A percentile compares a stretch with the other conserved stretches of the same genome.
Conservation (phyloP, 306 rosid species). For the Quercus gilva region DNA sequence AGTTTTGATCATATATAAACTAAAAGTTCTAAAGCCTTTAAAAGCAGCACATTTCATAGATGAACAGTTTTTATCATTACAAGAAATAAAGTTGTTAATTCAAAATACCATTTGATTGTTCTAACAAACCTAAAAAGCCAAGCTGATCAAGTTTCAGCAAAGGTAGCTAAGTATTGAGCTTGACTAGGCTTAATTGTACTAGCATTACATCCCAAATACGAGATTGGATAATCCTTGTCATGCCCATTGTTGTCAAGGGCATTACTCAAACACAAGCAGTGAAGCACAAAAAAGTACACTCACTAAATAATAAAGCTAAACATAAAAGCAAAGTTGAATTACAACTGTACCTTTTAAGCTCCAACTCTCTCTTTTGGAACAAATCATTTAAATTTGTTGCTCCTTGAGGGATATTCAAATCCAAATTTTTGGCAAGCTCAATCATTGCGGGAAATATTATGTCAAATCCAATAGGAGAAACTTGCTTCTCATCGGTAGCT, state of each 20-base stretch:
- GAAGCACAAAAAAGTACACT: neutral
- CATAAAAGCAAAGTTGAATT: neutral
- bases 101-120: neutral
- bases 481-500: conserved; percentile 56
- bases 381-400: conserved; percentile 42
- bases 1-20: no score
- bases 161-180: neutral
- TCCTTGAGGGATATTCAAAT: conserved; percentile 47
- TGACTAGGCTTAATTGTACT: neutral
- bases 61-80: neutral
- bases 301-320: neutral
- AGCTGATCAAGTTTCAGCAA: no score
- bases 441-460: conserved; percentile 66
- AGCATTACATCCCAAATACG: neutral
- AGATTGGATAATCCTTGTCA: neutral
- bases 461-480: conserved; percentile 69
- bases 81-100: neutral
- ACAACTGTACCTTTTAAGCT: conserved; percentile 49
- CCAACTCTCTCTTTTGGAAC: conserved; percentile 51
- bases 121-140: no score
- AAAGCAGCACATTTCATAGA: neutral
- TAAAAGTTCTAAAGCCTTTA: neutral
- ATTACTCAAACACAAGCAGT: neutral
- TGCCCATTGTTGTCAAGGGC: neutral
- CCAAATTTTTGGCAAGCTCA: conserved; percentile 49